Conservation (phyloP, 805 yeast genomes). For the Kluyveromyces dobzhanskii region DNA sequence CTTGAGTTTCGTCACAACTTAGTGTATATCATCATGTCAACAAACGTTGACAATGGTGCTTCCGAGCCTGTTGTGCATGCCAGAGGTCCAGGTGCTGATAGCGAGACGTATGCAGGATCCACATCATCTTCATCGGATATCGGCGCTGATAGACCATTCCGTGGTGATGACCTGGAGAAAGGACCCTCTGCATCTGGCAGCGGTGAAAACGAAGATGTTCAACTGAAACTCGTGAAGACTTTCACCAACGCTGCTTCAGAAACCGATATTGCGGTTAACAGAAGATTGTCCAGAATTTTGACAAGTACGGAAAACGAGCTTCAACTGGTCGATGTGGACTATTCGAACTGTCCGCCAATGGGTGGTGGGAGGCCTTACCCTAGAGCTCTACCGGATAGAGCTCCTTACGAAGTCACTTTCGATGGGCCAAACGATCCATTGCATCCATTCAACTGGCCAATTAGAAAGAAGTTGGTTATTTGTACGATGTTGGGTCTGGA, state of each 20-base stretch:
- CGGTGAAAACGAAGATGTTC: conserved; percentile 1
- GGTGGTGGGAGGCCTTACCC: conserved; percentile 62
- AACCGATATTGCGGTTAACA: conserved; percentile 21
- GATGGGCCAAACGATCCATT: conserved; percentile 74
- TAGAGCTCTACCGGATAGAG: conserved; percentile 46
- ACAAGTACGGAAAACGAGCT: conserved; percentile 32
- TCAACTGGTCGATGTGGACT: conserved; percentile 22
- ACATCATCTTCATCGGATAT: background rate
- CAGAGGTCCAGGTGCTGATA: no score
- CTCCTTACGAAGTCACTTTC: conserved; percentile 55
- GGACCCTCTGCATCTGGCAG: background rate
- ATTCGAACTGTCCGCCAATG: conserved; percentile 45
- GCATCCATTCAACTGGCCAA: conserved; percentile 75
- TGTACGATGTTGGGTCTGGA: conserved; percentile 40
- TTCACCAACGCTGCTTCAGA: conserved; percentile 15
- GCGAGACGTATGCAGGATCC: background rate
- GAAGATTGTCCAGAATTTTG: conserved; percentile 34
- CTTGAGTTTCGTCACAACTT: no score
- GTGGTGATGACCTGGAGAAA: conserved; percentile 1
- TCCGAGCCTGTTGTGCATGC: no score
- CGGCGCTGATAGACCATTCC: background rate
- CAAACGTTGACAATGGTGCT: no score
- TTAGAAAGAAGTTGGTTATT: conserved; percentile 36
- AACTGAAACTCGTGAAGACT: conserved; percentile 7
- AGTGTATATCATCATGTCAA: no score